A percentile compares a stretch with the other conserved stretches of the same genome.
Evolutionary conservation across 2,329 filamentous ascomycete species (phyloP).

Genomic region (Neospermospora avenae): DNA sequence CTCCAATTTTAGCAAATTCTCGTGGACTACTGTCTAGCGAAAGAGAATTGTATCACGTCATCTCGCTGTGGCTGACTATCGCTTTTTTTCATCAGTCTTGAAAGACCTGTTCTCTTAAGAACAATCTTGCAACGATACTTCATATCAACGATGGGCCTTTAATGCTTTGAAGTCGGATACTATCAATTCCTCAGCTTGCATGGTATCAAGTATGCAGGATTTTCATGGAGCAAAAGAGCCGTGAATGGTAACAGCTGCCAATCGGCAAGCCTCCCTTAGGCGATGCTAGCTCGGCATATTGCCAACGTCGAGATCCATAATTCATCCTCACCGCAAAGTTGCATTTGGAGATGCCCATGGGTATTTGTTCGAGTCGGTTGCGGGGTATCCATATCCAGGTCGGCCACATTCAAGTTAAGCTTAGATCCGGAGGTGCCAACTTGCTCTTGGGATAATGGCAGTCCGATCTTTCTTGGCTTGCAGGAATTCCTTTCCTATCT

Average conservation of each 20-base stretch:
- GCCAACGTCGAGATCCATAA: neutral
- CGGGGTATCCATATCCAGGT: too few relatives aligned
- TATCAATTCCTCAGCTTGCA: slow-evolving; percentile 1
- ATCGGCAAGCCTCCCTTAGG: neutral
- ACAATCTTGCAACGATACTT: too few relatives aligned
- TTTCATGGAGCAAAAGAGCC: neutral
- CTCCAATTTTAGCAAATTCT: too few relatives aligned
- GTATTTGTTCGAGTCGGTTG: neutral
- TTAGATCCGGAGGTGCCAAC: too few relatives aligned
- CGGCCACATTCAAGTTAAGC: too few relatives aligned
- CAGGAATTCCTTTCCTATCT: neutral
- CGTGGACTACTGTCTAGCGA: too few relatives aligned
- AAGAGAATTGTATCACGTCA: too few relatives aligned
- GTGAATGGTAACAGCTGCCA: neutral
- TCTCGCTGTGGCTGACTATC: too few relatives aligned
- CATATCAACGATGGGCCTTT: too few relatives aligned
- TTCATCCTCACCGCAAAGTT: slow-evolving; percentile 4
- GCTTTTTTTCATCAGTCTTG: too few relatives aligned
- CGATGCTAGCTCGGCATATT: neutral
- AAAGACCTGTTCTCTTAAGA: neutral
- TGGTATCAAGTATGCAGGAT: neutral
- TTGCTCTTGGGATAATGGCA: too few relatives aligned
- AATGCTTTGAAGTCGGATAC: neutral
- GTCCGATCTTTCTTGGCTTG: neutral
- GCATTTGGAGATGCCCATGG: neutral